These are phyloP conservation scores for Shiraia bambusicola DNA, from an alignment of 2,329 filamentous ascomycete species.

Conservation along the genomic window DNA sequence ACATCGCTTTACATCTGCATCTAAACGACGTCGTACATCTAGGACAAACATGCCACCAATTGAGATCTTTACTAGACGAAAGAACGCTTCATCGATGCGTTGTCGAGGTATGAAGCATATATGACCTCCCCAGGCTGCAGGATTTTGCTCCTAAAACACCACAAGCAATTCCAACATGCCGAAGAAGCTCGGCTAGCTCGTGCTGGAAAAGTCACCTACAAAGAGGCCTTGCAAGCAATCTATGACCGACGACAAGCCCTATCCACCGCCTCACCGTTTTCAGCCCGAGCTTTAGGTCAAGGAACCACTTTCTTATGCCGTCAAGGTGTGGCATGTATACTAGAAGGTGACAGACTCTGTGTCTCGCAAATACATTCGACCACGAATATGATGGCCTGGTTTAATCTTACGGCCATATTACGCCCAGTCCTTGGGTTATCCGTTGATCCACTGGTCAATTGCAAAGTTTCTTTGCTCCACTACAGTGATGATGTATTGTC, in stretches of 20 bases:
- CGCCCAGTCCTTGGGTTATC: slow-evolving; percentile 5
- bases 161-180: slow-evolving; percentile 48
- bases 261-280: slow-evolving; percentile 62
- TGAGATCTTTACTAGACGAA: slow-evolving; percentile 56
- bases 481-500: slow-evolving; percentile 39
- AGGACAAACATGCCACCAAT: slow-evolving; percentile 54
- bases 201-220: slow-evolving; percentile 47
- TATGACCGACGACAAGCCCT: slow-evolving; percentile 64
- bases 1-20: slow-evolving; percentile 57
- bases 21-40: slow-evolving; percentile 62
- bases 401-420: slow-evolving; percentile 26
- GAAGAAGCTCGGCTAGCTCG: slow-evolving; percentile 49
- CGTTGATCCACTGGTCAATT: slow-evolving; percentile 43
- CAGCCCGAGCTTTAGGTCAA: slow-evolving; percentile 60
- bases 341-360: slow-evolving; percentile 55
- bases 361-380: slow-evolving; percentile 58
- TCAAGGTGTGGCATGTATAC: slow-evolving; percentile 66
- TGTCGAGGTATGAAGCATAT: slow-evolving; percentile 54
- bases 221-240: slow-evolving; percentile 59
- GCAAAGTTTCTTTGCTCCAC: slow-evolving; percentile 30
- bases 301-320: slow-evolving; percentile 64
- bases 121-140: neutral
- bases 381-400: slow-evolving; percentile 4
- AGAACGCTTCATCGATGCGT: slow-evolving; percentile 59
- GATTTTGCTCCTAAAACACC: slow-evolving; percentile 1